Percentiles rank a stretch among this genome's conserved stretches.
Conservation (phyloP, 176 grass and related monocot species). For the Bolboschoenus planiculmis region DNA sequence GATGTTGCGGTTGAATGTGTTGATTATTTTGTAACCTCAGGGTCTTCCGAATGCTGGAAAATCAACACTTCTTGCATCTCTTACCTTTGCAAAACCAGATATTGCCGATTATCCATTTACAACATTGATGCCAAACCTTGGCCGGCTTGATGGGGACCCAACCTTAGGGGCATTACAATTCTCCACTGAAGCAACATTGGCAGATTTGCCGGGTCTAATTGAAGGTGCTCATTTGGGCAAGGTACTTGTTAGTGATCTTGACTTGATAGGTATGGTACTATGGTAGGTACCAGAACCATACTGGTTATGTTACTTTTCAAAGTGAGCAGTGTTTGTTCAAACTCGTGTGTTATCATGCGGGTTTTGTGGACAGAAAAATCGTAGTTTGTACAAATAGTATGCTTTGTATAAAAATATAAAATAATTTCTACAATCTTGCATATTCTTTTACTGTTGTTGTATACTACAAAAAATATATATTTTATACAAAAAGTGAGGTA, state of each 20-base stretch:
- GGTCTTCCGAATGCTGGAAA: conserved; percentile 99
- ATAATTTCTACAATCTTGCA: background rate
- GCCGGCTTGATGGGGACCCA: conserved; percentile 86
- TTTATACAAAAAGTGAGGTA: background rate
- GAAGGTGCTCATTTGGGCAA: conserved; percentile 96
- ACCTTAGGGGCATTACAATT: conserved; percentile 69
- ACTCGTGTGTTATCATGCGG: background rate
- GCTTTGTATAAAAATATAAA: background rate
- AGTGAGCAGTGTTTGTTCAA: background rate
- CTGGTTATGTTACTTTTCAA: background rate
- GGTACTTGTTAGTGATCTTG: conserved; percentile 31
- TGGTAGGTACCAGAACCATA: background rate
- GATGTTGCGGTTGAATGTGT: background rate
- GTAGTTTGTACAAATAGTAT: background rate
- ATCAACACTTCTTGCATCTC: conserved; percentile 86
- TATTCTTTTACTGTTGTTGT: background rate
- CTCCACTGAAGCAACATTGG: conserved; percentile 88
- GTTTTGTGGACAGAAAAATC: background rate
- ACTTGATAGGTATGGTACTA: background rate
- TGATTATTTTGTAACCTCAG: conserved; percentile 32
- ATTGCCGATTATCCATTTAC: conserved; percentile 97
- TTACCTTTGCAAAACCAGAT: conserved; percentile 90
- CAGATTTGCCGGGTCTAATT: conserved; percentile 91
- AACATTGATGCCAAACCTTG: conserved; percentile 96
- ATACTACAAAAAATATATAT: background rate